These are phyloP conservation scores for Gillenia trifoliata DNA, from an alignment of 306 rosid genomes.

Conservation along the genomic window DNA sequence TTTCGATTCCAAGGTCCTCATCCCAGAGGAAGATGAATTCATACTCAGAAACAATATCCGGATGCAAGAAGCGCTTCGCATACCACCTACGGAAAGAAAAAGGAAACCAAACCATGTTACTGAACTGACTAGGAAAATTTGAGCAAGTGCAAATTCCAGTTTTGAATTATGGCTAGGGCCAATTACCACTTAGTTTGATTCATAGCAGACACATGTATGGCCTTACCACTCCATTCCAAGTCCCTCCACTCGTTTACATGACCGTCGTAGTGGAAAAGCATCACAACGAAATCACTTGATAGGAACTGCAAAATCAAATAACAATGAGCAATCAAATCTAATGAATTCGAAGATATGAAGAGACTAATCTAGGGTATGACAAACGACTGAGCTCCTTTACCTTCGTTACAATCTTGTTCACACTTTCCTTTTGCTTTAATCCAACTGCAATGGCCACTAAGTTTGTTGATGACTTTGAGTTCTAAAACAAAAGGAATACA, in stretches of 20 bases:
- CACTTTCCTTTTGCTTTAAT: constrained; percentile 59
- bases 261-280: constrained; percentile 62
- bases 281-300: constrained; percentile 28
- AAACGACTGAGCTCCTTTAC: constrained; percentile 19
- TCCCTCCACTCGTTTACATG: constrained; percentile 45
- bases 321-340: constrained; percentile 6
- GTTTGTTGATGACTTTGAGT: constrained; percentile 37
- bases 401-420: constrained; percentile 60
- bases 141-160: neutral
- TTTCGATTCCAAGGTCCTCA: constrained; percentile 79
- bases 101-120: neutral
- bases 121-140: neutral
- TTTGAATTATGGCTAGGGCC: neutral
- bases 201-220: constrained; percentile 43
- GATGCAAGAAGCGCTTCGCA: constrained; percentile 86
- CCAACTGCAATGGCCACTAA: constrained; percentile 80
- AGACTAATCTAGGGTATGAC: neutral
- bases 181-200: constrained; percentile 60
- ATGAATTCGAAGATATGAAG: constrained; percentile 3
- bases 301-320: constrained; percentile 31
- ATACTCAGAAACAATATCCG: constrained; percentile 71
- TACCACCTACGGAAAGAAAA: constrained; percentile 74
- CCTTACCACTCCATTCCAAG: constrained; percentile 36
- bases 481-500: constrained; percentile 22
- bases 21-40: constrained; percentile 84